Base-by-base conservation (phyloP, 2,329 filamentous ascomycete species). In the Trichothecium sympodiale region DNA sequence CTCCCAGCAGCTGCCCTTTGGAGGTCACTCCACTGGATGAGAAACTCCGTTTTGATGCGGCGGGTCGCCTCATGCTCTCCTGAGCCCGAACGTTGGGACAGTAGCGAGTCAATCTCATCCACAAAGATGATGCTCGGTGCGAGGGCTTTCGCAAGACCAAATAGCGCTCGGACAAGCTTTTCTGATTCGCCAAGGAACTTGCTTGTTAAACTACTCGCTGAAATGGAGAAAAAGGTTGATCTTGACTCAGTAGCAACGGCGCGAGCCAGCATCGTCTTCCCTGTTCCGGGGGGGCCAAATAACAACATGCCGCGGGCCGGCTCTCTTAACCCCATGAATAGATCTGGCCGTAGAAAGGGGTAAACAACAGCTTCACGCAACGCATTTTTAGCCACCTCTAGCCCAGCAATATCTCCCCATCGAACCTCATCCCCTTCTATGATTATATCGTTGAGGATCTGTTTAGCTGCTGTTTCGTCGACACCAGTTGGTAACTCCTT, bases 101-200 rank as follows among this genome's bases (percentile, higher is more conserved):
- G 69, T 1, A 98, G 64, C 1, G 88, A 94, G 55, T 98, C 91
- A 43, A 98, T 98, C 55, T 98, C 91, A 50, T 98, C 91, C 4
- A 98, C 87, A 47, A 98, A 98, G 39, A 98, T 96, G 54, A 98
- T 96, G 41, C 83, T 91, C 0, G 91, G 91, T 0, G 91, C 87
- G 31, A 96, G 69, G 26, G 77, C 70, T 55, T 93, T 93, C 5
- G 91, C 88, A n/a, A 96, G 64, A 1, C 77, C 75, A 54, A 98
- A 98, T 0, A 98, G 66, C 4, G 91, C 91, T 26, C 87, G 77
- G 3, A 98, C 91, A 4, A 98, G 74, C 59, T 98, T 98, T 59
- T 98, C 91, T 1, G 84, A 93, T 54, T 98, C 91, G 31, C 91
- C 91, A 8, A 96, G 71, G 57, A 89, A 98, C 59, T 98, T 98